Evolutionary conservation across 2,329 filamentous ascomycete species (phyloP), one percentile per base, ranked within the genome.

Genomic region (Hortaea werneckii): DNA sequence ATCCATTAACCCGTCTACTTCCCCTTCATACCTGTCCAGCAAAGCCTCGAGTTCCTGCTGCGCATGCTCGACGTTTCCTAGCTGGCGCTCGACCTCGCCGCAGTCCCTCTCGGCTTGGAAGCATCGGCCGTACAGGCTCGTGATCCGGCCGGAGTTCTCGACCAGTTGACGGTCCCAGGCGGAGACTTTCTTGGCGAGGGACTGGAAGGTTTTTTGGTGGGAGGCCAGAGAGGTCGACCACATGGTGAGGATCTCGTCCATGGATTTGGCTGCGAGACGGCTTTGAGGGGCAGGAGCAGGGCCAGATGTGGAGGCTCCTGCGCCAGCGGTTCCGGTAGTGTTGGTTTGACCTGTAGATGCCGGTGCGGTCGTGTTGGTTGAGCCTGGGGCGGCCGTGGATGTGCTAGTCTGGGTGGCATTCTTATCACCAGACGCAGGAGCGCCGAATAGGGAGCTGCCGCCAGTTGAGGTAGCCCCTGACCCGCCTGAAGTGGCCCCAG

Each of bases 211-310:
- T 65, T 95, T 94, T 62, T 96, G 90, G 62, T 98, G 95, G 61
- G 94, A 94, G 44, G 88, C 85, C 41, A 98, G 73, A 61, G 96
- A 92, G 0, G 88, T 87, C 1, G 92, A 92, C 92, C 92, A 98
- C 29, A 88, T 82, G 4, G 87, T 95, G 54, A 98, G 88, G 53
- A 98, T 95, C 64, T 98, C 92, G 61, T 98, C 92, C 85, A 98
- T 95, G 0, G 90, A 95, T 71, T 95, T 96, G 67, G 95, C 95
- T 73, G 95, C 95, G 34, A 98, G 74, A 27, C 92, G 83, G 4
- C 90, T 92, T 58, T 94, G 80, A 1, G 74, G 69, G 47, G 88
- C 83, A 11, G 92, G 90, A 2, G 82, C 73, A 1, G 89, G 87
- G 0, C 89, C 43, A 6, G 40, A 37, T 7, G 20, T 34, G 43